Percentiles rank a stretch among this genome's conserved stretches.
Evolutionary conservation across 2,329 filamentous ascomycete species (phyloP).

Genomic region (Aspergillus ruber): DNA sequence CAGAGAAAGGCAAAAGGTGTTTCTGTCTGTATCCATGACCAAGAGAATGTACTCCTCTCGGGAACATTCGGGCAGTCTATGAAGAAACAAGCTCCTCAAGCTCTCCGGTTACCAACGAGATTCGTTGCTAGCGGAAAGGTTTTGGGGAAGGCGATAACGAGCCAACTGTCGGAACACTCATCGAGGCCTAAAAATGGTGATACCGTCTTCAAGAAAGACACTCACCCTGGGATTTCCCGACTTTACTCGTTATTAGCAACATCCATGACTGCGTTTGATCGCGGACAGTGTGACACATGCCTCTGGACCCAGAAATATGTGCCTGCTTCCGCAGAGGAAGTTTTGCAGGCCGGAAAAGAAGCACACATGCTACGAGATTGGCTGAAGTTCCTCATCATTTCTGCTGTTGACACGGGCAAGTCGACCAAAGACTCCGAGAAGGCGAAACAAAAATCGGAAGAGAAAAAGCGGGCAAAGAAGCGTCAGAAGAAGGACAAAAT

Average conservation of each 20-base stretch:
- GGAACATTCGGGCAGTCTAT: conserved; percentile 4
- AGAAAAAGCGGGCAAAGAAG: conserved; percentile 48
- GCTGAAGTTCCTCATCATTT: conserved; percentile 69
- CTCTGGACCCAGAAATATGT: conserved; percentile 83
- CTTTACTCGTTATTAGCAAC: conserved; percentile 56
- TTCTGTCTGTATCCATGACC: conserved; percentile 23
- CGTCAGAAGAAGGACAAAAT: conserved; percentile 64
- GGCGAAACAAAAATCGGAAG: conserved; percentile 16
- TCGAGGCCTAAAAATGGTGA: conserved; percentile 1
- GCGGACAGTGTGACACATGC: conserved; percentile 63
- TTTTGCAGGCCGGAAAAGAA: conserved; percentile 70
- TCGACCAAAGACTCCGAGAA: conserved; percentile 21
- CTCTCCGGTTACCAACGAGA: conserved; percentile 24
- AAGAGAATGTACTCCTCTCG: conserved; percentile 26
- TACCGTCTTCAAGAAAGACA: conserved; percentile 3
- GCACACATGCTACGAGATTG: conserved; percentile 68
- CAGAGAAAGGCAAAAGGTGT: conserved; percentile 35
- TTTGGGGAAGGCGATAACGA: conserved; percentile 22
- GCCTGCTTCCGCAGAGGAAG: conserved; percentile 60
- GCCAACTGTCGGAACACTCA: conserved; percentile 21
- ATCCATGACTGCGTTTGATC: conserved; percentile 72
- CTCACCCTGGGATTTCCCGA: conserved; percentile 54
- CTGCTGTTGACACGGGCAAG: conserved; percentile 62
- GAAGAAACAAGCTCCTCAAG: neutral
- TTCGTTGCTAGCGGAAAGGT: conserved; percentile 23